These are phyloP conservation scores for Suillus hirtellus DNA, from an alignment of 768 basidiomycete species.

Conservation along the genomic window DNA sequence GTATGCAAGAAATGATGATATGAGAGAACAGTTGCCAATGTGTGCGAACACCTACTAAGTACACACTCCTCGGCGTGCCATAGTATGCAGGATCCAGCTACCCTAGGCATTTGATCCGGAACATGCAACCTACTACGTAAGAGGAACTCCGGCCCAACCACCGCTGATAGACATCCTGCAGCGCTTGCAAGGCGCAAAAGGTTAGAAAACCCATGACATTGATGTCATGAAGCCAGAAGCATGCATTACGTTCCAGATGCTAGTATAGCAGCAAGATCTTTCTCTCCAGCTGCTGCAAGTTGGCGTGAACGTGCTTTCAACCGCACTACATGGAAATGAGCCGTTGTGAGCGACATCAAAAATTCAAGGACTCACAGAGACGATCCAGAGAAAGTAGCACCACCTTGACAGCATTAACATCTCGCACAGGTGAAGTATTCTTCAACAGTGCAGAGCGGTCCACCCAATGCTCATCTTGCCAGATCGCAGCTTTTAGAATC, in stretches of 20 bases:
- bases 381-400: constrained; percentile 90
- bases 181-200: constrained; percentile 6
- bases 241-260: constrained; percentile 32
- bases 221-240: not conserved
- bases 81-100: constrained; percentile 16
- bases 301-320: constrained; percentile 88
- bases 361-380: constrained; percentile 61
- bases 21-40: constrained; percentile 8
- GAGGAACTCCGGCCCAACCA: not conserved
- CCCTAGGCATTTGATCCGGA: constrained; percentile 10
- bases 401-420: constrained; percentile 68
- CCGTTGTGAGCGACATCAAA: constrained; percentile 17
- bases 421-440: constrained; percentile 30
- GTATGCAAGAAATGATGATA: constrained; percentile 17
- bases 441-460: constrained; percentile 79
- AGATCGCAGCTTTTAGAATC: constrained; percentile 88
- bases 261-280: constrained; percentile 76
- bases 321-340: constrained; percentile 56
- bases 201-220: constrained; percentile 7
- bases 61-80: constrained; percentile 30
- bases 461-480: constrained; percentile 92
- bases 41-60: constrained; percentile 10
- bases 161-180: not conserved
- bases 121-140: constrained; percentile 1
- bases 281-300: constrained; percentile 82